Percentiles rank a stretch among this genome's conserved stretches.
Conservation (phyloP, 495 filamentous ascomycete genomes). For the Talaromyces borbonicus region DNA sequence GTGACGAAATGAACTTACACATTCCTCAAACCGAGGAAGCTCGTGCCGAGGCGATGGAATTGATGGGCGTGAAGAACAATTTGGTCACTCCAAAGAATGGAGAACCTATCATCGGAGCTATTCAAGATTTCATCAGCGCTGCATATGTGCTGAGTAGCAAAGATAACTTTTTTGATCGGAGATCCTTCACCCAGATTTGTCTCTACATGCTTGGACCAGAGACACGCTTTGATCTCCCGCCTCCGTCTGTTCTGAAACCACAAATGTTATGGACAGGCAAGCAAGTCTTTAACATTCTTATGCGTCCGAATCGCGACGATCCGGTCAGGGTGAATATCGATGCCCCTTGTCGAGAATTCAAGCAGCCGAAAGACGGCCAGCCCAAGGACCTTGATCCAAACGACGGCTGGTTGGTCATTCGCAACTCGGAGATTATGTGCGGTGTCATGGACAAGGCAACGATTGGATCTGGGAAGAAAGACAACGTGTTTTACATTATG, state of each 20-base stretch:
- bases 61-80: slow-evolving; percentile 99
- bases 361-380: slow-evolving; percentile 37
- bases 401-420: slow-evolving; percentile 81
- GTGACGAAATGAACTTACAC: slow-evolving; percentile 98
- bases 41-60: slow-evolving; percentile 82
- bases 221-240: slow-evolving; percentile 72
- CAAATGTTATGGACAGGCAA: slow-evolving; percentile 93
- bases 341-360: slow-evolving; percentile 80
- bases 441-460: slow-evolving; percentile 96
- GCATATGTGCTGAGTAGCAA: slow-evolving; percentile 88
- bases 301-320: slow-evolving; percentile 77
- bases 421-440: slow-evolving; percentile 97
- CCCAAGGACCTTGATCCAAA: slow-evolving; percentile 67
- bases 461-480: slow-evolving; percentile 92
- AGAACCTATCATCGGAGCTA: slow-evolving; percentile 95
- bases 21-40: slow-evolving; percentile 98
- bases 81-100: slow-evolving; percentile 92
- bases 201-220: slow-evolving; percentile 86
- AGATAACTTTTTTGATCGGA: slow-evolving; percentile 83
- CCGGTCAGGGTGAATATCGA: slow-evolving; percentile 85
- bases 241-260: slow-evolving; percentile 76
- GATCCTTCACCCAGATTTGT: slow-evolving; percentile 77
- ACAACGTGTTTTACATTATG: slow-evolving; percentile 94
- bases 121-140: slow-evolving; percentile 96
- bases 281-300: slow-evolving; percentile 90